Evolutionary conservation across 2,329 filamentous ascomycete species (phyloP).

Genomic region (Cladosporium sp.): DNA sequence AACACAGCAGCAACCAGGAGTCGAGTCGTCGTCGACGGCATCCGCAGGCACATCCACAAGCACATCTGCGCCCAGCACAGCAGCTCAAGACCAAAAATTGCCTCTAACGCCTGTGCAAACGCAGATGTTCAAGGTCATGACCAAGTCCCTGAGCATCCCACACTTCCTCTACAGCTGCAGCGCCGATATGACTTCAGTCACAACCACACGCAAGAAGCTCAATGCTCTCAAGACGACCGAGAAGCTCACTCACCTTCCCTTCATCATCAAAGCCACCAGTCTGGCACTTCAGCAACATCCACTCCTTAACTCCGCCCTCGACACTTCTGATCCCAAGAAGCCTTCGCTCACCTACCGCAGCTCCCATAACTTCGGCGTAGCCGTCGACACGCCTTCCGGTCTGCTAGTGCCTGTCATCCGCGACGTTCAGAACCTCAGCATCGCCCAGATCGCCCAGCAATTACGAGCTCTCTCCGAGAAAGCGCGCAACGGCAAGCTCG

Average conservation of each 20-base stretch:
- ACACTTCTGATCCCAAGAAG: slow-evolving; percentile 62
- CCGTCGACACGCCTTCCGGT: slow-evolving; percentile 88
- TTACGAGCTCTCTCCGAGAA: slow-evolving; percentile 71
- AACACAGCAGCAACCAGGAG: slow-evolving; percentile 42
- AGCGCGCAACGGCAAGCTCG: slow-evolving; percentile 73
- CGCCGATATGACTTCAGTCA: slow-evolving; percentile 76
- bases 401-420: slow-evolving; percentile 90
- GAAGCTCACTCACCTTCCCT: slow-evolving; percentile 87
- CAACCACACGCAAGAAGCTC: slow-evolving; percentile 69
- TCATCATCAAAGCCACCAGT: slow-evolving; percentile 94
- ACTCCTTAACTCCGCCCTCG: slow-evolving; percentile 82
- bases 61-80: slow-evolving; percentile 28
- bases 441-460: slow-evolving; percentile 76
- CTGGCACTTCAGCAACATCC: slow-evolving; percentile 79
- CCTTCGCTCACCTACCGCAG: slow-evolving; percentile 75
- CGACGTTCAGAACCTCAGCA: slow-evolving; percentile 74
- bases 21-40: slow-evolving; percentile 18
- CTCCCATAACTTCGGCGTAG: slow-evolving; percentile 92
- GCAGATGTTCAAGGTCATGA: slow-evolving; percentile 99
- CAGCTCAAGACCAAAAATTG: slow-evolving; percentile 61
- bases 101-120: slow-evolving; percentile 76
- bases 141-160: slow-evolving; percentile 82
- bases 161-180: slow-evolving; percentile 96
- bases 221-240: slow-evolving; percentile 58
- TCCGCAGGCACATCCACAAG: slow-evolving; percentile 17